A percentile compares a stretch with the other conserved stretches of the same genome.
Evolutionary conservation across 345 rosid genomes (phyloP).

Genomic region (Syzygium grande): DNA sequence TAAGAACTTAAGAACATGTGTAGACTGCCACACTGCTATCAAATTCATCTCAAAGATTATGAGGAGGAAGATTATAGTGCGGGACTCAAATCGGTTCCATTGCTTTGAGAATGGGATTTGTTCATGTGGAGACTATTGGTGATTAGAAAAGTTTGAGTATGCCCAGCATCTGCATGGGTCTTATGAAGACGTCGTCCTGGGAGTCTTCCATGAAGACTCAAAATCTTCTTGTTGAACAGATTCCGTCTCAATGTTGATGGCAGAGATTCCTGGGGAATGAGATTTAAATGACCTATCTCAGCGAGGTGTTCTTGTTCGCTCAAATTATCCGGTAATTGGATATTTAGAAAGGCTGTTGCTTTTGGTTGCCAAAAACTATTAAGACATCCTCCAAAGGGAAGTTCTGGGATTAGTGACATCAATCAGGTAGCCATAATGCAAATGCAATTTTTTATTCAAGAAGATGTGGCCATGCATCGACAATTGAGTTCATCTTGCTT

Average conservation of each 20-base stretch:
- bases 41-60: conserved; percentile 73
- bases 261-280: background rate
- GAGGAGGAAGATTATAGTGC: conserved; percentile 57
- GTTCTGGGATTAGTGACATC: background rate
- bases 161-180: background rate
- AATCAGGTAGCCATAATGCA: background rate
- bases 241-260: background rate
- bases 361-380: background rate
- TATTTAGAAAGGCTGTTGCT: background rate
- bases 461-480: background rate
- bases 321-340: background rate
- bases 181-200: background rate
- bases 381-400: background rate
- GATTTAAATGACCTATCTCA: background rate
- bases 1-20: conserved; percentile 87
- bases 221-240: background rate
- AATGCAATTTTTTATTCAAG: background rate
- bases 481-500: background rate
- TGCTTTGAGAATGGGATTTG: conserved; percentile 75
- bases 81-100: conserved; percentile 83
- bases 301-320: background rate
- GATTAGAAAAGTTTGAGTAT: conserved; percentile 1
- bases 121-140: conserved; percentile 90
- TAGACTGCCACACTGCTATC: conserved; percentile 84
- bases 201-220: background rate